Evolutionary conservation across 805 yeast genomes (phyloP), one percentile per base, ranked within the genome.

Genomic region (Candida oleophila): DNA sequence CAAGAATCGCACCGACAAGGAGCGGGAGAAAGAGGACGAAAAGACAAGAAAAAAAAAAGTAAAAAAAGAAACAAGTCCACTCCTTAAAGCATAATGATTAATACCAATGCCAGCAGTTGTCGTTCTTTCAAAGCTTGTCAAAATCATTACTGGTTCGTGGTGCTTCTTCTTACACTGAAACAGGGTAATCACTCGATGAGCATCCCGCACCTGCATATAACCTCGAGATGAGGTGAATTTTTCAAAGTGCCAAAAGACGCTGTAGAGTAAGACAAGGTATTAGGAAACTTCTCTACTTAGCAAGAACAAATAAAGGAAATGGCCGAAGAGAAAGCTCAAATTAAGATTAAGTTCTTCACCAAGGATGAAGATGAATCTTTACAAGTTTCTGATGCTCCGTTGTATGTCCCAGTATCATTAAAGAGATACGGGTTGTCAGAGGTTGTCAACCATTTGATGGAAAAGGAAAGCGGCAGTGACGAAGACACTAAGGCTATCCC

Each of bases 401-500:
- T 94, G 46, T 87, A 77, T 61, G 97, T 90, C 21, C 99, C 99
- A 19, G 85, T 86, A 19, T 68, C 85, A 3, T 76, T 94, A 55
- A 90, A 88, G 56, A 80, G 98, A 66, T 91, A 81, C 63, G 99
- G 99, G 47, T 77, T 94, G 36, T 89, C 97, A 3, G 98, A 94
- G 68, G 85, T 94, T 62, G 97, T 94, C 19, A 94, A 94, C 69
- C 97, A 94, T 69, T 74, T 94, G 47, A 73, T 94, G 43, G 75
- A 68, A 5, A 64, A 55, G 51, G 72, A 59, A 25, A 73, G 53
- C 55, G 30, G 45, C 15, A n/a, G n/a, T n/a, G 63, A 45, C 15
- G 68, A 65, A 2, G 84, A 83, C 15, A 73, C 70, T 25, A 57
- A 60, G 40, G 83, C 94, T 1, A 80, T 89, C 45, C 98, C 98